Evolutionary conservation across 805 yeast genomes (phyloP).

Genomic region (Saccharomycopsis microspora): DNA sequence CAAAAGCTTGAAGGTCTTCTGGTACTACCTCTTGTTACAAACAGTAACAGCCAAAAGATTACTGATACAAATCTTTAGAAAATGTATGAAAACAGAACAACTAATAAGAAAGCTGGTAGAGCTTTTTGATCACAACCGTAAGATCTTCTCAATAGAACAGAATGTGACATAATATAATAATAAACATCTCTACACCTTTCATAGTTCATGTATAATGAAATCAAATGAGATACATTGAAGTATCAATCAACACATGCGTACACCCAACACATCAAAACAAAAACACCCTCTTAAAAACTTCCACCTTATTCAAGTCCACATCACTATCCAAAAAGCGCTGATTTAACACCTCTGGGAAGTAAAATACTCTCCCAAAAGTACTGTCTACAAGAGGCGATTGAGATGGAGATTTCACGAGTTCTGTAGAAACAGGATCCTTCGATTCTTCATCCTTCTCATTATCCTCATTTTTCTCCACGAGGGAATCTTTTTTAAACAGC

Average conservation of each 20-base stretch:
- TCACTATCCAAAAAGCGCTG: constrained; percentile 1
- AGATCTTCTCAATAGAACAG: too few relatives aligned
- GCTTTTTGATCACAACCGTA: too few relatives aligned
- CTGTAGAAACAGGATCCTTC: neutral
- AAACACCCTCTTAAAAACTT: constrained; percentile 5
- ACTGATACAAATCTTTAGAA: too few relatives aligned
- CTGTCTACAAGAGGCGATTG: neutral
- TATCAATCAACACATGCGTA: neutral
- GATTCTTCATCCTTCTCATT: neutral
- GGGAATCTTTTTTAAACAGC: neutral
- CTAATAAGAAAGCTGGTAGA: too few relatives aligned
- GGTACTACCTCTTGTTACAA: too few relatives aligned
- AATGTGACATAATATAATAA: too few relatives aligned
- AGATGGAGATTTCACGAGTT: neutral
- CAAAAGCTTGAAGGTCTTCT: too few relatives aligned
- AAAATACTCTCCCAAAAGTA: constrained; percentile 2
- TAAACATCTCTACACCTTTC: too few relatives aligned
- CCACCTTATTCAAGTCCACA: constrained; percentile 8
- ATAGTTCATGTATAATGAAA: too few relatives aligned
- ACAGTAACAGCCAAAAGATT: too few relatives aligned
- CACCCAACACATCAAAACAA: neutral
- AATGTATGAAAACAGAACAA: too few relatives aligned
- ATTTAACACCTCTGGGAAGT: constrained; percentile 10
- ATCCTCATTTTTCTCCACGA: neutral
- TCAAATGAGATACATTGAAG: too few relatives aligned